These are phyloP conservation scores for Opeltia flavorubescens DNA, from an alignment of 495 filamentous ascomycete species.

Conservation along the genomic window DNA sequence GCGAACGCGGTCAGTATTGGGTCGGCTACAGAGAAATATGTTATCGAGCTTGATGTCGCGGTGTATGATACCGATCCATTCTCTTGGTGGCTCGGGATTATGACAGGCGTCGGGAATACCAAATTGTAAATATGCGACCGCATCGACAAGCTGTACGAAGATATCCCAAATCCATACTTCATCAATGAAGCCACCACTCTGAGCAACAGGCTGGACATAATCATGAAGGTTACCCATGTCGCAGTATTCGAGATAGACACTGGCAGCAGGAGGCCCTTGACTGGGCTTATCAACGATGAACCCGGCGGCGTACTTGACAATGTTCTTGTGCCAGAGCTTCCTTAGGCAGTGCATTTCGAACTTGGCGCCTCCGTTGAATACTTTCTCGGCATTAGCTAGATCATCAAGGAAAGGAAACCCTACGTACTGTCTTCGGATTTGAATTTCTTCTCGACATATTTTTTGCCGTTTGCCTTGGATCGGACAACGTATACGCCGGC, in stretches of 20 bases:
- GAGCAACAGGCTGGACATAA: not conserved
- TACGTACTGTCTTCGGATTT: not conserved
- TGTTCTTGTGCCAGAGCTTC: slow-evolving; percentile 5
- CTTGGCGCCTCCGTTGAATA: not conserved
- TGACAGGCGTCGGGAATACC: slow-evolving; percentile 2
- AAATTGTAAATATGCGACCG: slow-evolving; percentile 10
- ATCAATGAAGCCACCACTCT: not conserved
- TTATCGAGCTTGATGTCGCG: slow-evolving; percentile 16
- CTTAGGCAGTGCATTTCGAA: slow-evolving; percentile 8
- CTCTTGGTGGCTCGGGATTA: not conserved
- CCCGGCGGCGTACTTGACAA: slow-evolving; percentile 6
- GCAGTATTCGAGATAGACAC: slow-evolving; percentile 13
- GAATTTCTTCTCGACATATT: not conserved
- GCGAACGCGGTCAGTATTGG: not conserved
- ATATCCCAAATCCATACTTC: slow-evolving; percentile 10
- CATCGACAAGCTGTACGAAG: slow-evolving; percentile 6
- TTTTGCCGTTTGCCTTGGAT: not conserved
- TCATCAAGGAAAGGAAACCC: not conserved
- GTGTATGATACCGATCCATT: slow-evolving; percentile 15
- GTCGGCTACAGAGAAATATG: slow-evolving; percentile 1
- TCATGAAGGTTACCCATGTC: slow-evolving; percentile 7
- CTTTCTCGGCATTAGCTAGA: slow-evolving; percentile 12
- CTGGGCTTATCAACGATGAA: slow-evolving; percentile 1
- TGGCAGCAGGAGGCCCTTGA: not conserved
- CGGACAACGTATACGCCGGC: not conserved